Evolutionary conservation across 2,329 filamentous ascomycete species (phyloP), one percentile per base, ranked within the genome.

Genomic region (Sclerotinia spermophila): DNA sequence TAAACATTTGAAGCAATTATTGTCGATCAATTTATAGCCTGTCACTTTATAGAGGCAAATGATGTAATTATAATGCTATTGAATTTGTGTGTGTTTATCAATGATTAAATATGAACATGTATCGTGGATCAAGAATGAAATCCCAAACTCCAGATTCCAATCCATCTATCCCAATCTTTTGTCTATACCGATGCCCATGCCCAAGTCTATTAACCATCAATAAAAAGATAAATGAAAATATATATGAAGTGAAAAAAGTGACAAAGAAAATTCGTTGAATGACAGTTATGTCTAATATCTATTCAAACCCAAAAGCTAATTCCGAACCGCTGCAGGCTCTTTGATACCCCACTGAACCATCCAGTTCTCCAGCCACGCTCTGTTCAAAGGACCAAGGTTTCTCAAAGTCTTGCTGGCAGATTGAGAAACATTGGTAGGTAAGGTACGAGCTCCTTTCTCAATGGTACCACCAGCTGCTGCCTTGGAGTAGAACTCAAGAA

Each of bases 401-500:
- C 78, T 79, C 81, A 85, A 81, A 1, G 83, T 83, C 66, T 77
- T 75, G 71, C 84, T 86, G 13, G 78, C 77, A 59, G 75, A 74
- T 53, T 77, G 78, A 1, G 69, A 68, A 24, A 38, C 35, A 38
- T 21, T 35, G 24, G 69, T 71, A 30, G 64, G 64, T 38, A 71
- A 55, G 24, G 55, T 55, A 40, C 64, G 53, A 33, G 44, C 44
- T 10, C 42, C 45, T 11, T 71, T 61, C 45, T 60, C 65, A 11
- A 84, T 84, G 21, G 79, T 78, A 13, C 58, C 58, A 38, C 67
- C 67, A 56, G 75, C 76, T 77, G 82, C 82, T 13, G 83, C 82
- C 1, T 73, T 78, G 69, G 77, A 79, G 72, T 85, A 86, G n/a
- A 83, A 82, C 58, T 85, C 84, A 2, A 87, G 72, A 60, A 87